Evolutionary conservation across 2,329 filamentous ascomycete genomes (phyloP).

Genomic region (Colletotrichum noveboracense): DNA sequence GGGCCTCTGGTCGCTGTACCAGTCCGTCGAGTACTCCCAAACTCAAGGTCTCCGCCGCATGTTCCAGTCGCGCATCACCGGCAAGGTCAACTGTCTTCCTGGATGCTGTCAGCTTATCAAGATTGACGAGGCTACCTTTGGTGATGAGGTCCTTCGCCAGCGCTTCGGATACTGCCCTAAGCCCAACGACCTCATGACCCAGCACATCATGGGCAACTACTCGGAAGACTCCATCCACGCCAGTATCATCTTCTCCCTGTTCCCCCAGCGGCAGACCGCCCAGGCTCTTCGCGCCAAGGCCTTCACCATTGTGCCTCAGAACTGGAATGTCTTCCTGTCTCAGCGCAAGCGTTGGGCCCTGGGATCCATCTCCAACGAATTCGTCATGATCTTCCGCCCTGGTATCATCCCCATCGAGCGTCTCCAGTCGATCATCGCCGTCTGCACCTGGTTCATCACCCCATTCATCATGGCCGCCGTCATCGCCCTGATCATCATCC

Average conservation of each 20-base stretch:
- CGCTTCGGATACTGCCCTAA: slow-evolving; percentile 54
- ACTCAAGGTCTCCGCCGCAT: slow-evolving; percentile 52
- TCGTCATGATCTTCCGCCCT: slow-evolving; percentile 50
- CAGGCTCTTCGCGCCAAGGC: slow-evolving; percentile 53
- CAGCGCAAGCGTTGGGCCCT: slow-evolving; percentile 55
- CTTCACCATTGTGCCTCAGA: slow-evolving; percentile 50
- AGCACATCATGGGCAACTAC: slow-evolving; percentile 53
- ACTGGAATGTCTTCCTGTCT: slow-evolving; percentile 51
- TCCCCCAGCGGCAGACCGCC: slow-evolving; percentile 46
- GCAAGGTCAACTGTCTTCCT: slow-evolving; percentile 54
- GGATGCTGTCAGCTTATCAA: slow-evolving; percentile 56
- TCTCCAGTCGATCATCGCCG: slow-evolving; percentile 49
- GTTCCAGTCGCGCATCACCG: slow-evolving; percentile 53
- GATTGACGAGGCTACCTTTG: slow-evolving; percentile 53
- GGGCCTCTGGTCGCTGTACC: slow-evolving; percentile 51
- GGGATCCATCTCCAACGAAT: slow-evolving; percentile 53
- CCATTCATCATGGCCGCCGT: slow-evolving; percentile 49
- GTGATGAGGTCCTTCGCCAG: slow-evolving; percentile 49
- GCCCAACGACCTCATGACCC: slow-evolving; percentile 52
- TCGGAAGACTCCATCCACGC: slow-evolving; percentile 56
- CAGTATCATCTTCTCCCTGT: slow-evolving; percentile 51
- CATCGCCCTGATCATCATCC: slow-evolving; percentile 38
- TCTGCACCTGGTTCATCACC: slow-evolving; percentile 50
- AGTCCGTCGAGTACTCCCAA: slow-evolving; percentile 53
- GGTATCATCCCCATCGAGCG: slow-evolving; percentile 48